phyloP scores from a whole-genome alignment of 495 filamentous ascomycete species.

The Ramalina peruviana region DNA sequence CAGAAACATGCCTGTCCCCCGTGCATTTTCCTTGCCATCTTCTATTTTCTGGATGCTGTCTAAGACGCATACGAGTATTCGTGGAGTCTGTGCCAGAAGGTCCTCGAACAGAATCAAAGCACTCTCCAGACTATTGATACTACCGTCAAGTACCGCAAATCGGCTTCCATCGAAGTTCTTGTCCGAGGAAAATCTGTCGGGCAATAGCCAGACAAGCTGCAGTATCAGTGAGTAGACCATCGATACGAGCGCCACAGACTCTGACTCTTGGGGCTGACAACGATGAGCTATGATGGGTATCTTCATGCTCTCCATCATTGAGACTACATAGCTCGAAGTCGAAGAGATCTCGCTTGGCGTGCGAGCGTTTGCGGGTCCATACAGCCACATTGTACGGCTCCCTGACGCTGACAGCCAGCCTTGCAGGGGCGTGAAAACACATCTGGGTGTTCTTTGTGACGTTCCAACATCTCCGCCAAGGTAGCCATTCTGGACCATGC shows the following conservation, averaged over 20 bases:
- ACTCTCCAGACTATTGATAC: background rate
- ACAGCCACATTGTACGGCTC: background rate
- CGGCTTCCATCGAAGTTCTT: background rate
- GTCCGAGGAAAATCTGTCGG: background rate
- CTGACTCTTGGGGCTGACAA: slow-evolving; percentile 9
- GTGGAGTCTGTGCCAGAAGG: slow-evolving; percentile 1
- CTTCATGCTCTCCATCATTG: background rate
- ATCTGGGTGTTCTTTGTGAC: no score
- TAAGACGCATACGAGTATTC: slow-evolving; percentile 4
- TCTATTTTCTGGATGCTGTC: background rate
- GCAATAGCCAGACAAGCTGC: slow-evolving; percentile 30
- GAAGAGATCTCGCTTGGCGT: background rate
- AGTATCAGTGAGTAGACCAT: slow-evolving; percentile 35
- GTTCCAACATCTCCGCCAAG: no score
- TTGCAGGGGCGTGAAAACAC: background rate
- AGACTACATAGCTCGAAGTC: background rate
- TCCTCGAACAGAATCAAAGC: slow-evolving; percentile 1
- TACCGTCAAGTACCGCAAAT: slow-evolving; percentile 2
- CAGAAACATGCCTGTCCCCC: background rate
- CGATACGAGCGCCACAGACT: slow-evolving; percentile 27
- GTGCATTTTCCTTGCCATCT: background rate
- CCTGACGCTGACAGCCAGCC: background rate
- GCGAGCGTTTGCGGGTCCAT: background rate
- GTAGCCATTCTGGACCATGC: no score
- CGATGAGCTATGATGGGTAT: background rate